A percentile compares a stretch with the other conserved stretches of the same genome.
Evolutionary conservation across 1,284 basidiomycete genomes (phyloP).

Genomic region (Ganoderma lingzhi): DNA sequence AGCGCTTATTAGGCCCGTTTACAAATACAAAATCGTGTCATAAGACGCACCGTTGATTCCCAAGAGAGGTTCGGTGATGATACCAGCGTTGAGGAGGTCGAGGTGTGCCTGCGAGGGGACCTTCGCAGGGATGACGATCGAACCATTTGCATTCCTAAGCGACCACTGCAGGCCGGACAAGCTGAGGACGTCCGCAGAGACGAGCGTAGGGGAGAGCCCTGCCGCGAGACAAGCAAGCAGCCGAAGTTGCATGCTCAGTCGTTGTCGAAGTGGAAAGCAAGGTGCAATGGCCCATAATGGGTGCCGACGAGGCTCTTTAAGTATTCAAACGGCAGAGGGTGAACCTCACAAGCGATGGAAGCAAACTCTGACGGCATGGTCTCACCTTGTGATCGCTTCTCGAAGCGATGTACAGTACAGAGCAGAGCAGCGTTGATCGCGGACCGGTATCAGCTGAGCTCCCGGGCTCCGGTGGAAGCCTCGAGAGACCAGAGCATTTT

Average conservation of each 20-base stretch:
- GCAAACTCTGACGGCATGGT: not conserved
- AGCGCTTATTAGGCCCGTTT: not conserved
- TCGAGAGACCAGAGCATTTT: not conserved
- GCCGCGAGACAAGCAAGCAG: slow-evolving; percentile 11
- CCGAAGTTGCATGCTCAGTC: slow-evolving; percentile 3
- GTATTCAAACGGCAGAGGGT: not conserved
- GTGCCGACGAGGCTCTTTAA: not conserved
- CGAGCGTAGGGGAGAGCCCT: slow-evolving; percentile 33
- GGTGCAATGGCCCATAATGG: not conserved
- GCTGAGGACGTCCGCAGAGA: slow-evolving; percentile 48
- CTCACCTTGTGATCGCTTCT: slow-evolving; percentile 2
- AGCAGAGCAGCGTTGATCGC: not conserved
- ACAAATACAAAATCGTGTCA: too few relatives aligned
- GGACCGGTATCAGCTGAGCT: not conserved
- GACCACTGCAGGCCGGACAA: slow-evolving; percentile 59
- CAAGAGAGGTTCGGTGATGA: slow-evolving; percentile 63
- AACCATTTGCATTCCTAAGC: slow-evolving; percentile 60
- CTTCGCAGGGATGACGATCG: slow-evolving; percentile 59
- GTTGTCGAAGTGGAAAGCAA: not conserved
- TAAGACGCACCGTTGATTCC: slow-evolving; percentile 56
- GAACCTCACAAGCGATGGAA: not conserved
- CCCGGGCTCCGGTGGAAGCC: not conserved
- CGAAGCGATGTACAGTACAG: not conserved
- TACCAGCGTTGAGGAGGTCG: slow-evolving; percentile 57
- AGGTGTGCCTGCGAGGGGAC: slow-evolving; percentile 65